These are phyloP conservation scores for Simmondsia chinensis DNA, from an alignment of 148 eudicot genomes.

Conservation along the genomic window DNA sequence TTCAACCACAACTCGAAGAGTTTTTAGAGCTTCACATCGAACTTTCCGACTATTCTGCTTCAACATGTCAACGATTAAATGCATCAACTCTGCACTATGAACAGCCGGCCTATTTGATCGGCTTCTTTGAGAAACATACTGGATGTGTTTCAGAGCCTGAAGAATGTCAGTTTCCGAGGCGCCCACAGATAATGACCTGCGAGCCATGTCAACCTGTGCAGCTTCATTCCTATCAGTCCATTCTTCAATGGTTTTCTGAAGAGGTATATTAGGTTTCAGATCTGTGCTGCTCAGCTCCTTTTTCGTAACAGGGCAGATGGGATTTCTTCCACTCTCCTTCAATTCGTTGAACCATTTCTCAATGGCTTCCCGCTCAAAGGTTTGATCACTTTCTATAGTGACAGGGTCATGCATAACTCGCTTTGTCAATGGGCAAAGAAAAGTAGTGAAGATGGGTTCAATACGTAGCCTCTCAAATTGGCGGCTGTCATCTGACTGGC, in stretches of 20 bases:
- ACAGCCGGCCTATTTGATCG: constrained; percentile 46
- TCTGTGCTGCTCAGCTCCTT: constrained; percentile 48
- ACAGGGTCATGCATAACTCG: constrained; percentile 87
- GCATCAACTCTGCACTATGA: constrained; percentile 50
- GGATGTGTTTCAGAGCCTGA: constrained; percentile 51
- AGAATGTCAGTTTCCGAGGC: constrained; percentile 46
- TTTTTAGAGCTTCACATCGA: constrained; percentile 66
- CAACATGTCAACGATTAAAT: constrained; percentile 55
- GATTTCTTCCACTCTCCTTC: constrained; percentile 46
- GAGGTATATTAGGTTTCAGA: constrained; percentile 73
- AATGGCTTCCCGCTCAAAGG: constrained; percentile 89
- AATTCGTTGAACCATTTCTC: constrained; percentile 83
- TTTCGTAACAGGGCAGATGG: constrained; percentile 58
- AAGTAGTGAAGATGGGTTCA: constrained; percentile 72
- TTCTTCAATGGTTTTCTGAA: constrained; percentile 73
- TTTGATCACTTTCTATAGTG: constrained; percentile 65
- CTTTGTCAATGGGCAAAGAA: constrained; percentile 79
- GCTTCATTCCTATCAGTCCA: constrained; percentile 97
- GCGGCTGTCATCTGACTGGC: constrained; percentile 60
- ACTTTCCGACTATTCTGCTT: constrained; percentile 55
- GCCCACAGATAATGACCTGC: constrained; percentile 40
- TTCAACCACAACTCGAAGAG: constrained; percentile 62
- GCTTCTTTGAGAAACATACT: constrained; percentile 46
- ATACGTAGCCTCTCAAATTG: constrained; percentile 51
- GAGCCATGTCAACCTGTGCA: constrained; percentile 67